These are phyloP conservation scores for Penicillium sp. DNA, from an alignment of 2,329 filamentous ascomycete genomes.

Conservation along the genomic window DNA sequence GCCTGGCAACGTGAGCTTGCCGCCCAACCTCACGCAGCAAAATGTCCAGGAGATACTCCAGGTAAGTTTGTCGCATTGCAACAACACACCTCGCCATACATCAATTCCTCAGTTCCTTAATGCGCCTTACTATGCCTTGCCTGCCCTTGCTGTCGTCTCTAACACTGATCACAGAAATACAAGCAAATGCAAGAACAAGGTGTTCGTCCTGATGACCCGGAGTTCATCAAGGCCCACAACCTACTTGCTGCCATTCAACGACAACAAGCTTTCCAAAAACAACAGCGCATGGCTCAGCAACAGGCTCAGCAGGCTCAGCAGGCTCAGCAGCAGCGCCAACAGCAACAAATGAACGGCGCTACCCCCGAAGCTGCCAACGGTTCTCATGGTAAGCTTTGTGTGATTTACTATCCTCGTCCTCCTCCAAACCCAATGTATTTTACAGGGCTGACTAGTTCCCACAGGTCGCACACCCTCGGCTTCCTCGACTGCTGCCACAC, in stretches of 20 bases:
- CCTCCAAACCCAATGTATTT: background rate
- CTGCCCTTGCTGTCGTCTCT: slow-evolving; percentile 25
- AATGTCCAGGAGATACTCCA: slow-evolving; percentile 71
- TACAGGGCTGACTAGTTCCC: background rate
- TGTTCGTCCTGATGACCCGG: slow-evolving; percentile 76
- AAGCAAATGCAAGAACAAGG: slow-evolving; percentile 84
- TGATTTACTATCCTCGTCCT: background rate
- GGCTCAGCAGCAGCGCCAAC: slow-evolving; percentile 38
- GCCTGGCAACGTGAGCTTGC: slow-evolving; percentile 62
- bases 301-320: slow-evolving; percentile 33
- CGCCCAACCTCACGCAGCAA: slow-evolving; percentile 68
- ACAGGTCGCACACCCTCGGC: slow-evolving; percentile 38
- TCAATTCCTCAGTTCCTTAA: background rate
- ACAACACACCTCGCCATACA: background rate
- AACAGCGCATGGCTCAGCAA: slow-evolving; percentile 47
- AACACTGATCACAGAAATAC: slow-evolving; percentile 65
- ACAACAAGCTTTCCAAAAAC: slow-evolving; percentile 58
- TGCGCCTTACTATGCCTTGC: background rate
- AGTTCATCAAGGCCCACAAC: slow-evolving; percentile 77
- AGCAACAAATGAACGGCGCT: slow-evolving; percentile 46
- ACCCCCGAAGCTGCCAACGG: slow-evolving; percentile 40
- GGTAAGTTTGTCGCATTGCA: slow-evolving; percentile 33
- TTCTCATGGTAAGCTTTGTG: slow-evolving; percentile 38
- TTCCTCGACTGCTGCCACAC: slow-evolving; percentile 30
- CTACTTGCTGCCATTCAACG: slow-evolving; percentile 71